Conservation (phyloP, 129 eudicot genomes). For the Flaveria ramosissima region DNA sequence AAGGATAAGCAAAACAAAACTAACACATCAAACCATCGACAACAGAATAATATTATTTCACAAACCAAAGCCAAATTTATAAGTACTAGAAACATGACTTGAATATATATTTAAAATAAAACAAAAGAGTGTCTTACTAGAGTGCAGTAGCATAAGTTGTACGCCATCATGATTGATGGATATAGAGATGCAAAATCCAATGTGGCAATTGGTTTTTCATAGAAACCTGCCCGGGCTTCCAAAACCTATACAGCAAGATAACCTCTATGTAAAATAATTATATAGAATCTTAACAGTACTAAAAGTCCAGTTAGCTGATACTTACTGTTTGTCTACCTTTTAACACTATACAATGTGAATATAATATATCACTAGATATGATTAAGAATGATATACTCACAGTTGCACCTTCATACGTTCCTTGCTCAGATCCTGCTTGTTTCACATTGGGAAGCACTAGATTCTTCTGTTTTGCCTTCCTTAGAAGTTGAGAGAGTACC, state of each 20-base stretch:
- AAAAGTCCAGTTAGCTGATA: background rate
- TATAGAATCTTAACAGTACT: background rate
- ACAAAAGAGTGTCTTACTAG: constrained; percentile 46
- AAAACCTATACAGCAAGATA: constrained; percentile 61
- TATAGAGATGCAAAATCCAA: constrained; percentile 97
- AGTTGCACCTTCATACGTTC: constrained; percentile 99
- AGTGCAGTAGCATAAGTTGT: constrained; percentile 96
- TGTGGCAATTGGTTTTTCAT: constrained; percentile 97
- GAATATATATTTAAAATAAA: constrained; percentile 1
- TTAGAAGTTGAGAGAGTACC: constrained; percentile 97
- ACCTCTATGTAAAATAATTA: background rate
- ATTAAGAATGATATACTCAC: constrained; percentile 51
- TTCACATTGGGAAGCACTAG: constrained; percentile 84
- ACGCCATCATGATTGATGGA: constrained; percentile 99
- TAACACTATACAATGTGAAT: constrained; percentile 17
- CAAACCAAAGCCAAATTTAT: constrained; percentile 8
- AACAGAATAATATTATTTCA: constrained; percentile 14
- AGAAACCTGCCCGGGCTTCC: constrained; percentile 90
- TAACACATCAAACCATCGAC: constrained; percentile 20
- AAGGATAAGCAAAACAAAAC: constrained; percentile 22
- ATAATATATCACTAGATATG: background rate
- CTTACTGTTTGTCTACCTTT: background rate
- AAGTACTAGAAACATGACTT: constrained; percentile 15
- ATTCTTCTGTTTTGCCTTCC: constrained; percentile 85
- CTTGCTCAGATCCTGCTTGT: constrained; percentile 96